Conservation (phyloP, 441 rosid species). For the Gossypium aridum region DNA sequence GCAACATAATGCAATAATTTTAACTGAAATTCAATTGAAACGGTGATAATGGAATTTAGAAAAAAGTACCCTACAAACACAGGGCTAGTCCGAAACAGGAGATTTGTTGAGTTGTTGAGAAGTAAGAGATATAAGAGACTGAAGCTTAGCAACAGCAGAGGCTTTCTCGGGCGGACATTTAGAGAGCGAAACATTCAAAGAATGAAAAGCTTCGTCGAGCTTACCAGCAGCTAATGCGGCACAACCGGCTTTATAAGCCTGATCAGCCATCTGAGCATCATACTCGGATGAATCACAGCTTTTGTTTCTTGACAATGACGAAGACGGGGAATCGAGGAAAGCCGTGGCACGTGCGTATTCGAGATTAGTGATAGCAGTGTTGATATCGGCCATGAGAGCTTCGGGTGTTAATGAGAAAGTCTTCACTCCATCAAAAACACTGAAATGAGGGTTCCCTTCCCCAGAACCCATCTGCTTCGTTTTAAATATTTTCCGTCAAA, state of each 20-base stretch:
- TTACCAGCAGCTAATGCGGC: constrained; percentile 63
- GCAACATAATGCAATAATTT: background rate
- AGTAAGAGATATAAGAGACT: constrained; percentile 52
- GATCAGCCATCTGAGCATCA: constrained; percentile 44
- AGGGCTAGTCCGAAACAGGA: constrained; percentile 13
- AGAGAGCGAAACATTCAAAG: constrained; percentile 42
- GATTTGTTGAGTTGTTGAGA: constrained; percentile 44
- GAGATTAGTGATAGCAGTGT: constrained; percentile 42
- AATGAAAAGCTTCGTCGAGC: constrained; percentile 58
- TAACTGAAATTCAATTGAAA: background rate
- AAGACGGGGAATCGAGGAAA: constrained; percentile 28
- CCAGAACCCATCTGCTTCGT: constrained; percentile 33
- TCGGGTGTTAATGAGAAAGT: constrained; percentile 37
- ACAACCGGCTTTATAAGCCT: constrained; percentile 57
- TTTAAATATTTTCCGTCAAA: too few relatives aligned
- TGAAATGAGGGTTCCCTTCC: constrained; percentile 30
- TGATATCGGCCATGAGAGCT: constrained; percentile 50
- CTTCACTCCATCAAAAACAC: constrained; percentile 44
- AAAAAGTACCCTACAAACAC: constrained; percentile 3
- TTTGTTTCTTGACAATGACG: constrained; percentile 16
- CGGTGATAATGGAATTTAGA: background rate
- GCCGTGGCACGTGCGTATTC: constrained; percentile 44
- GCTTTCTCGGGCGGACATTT: constrained; percentile 70
- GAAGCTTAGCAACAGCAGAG: constrained; percentile 61
- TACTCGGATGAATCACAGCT: constrained; percentile 23